These are phyloP conservation scores for Cystobasidium pallidum DNA, from an alignment of 1,284 basidiomycete species.

Conservation along the genomic window DNA sequence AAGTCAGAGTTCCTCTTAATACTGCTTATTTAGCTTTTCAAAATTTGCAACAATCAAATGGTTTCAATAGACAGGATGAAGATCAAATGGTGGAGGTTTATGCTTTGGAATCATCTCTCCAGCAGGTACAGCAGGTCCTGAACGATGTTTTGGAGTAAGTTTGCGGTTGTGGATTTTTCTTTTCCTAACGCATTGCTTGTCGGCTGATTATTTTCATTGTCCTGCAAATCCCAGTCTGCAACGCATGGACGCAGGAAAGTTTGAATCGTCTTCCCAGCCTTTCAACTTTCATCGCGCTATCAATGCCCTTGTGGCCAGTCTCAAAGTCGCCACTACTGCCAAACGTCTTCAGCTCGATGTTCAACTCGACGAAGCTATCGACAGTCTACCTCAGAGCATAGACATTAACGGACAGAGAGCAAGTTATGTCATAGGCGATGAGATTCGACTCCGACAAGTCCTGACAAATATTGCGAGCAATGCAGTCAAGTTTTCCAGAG, in stretches of 20 bases:
- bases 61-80: slow-evolving; percentile 61
- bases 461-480: slow-evolving; percentile 43
- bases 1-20: slow-evolving; percentile 83
- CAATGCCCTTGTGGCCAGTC: slow-evolving; percentile 74
- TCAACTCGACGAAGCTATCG: slow-evolving; percentile 73
- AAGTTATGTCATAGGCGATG: slow-evolving; percentile 74
- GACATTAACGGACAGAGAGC: slow-evolving; percentile 12
- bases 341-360: slow-evolving; percentile 70
- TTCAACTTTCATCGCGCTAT: slow-evolving; percentile 83
- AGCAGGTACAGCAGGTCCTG: slow-evolving; percentile 80
- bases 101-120: slow-evolving; percentile 76
- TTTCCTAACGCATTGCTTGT: no score
- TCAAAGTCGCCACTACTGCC: slow-evolving; percentile 73
- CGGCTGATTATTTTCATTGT: no score
- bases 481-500: slow-evolving; percentile 40
- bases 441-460: slow-evolving; percentile 74
- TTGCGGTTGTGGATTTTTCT: slow-evolving; percentile 52
- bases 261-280: slow-evolving; percentile 71
- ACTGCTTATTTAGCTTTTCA: slow-evolving; percentile 81
- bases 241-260: slow-evolving; percentile 62
- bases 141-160: slow-evolving; percentile 86
- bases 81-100: slow-evolving; percentile 76
- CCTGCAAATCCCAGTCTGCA: no score
- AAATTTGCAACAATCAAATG: slow-evolving; percentile 76
- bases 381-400: slow-evolving; percentile 58